These are phyloP conservation scores for Colletotrichum cereale DNA, from an alignment of 2,329 filamentous ascomycete genomes.

Conservation along the genomic window DNA sequence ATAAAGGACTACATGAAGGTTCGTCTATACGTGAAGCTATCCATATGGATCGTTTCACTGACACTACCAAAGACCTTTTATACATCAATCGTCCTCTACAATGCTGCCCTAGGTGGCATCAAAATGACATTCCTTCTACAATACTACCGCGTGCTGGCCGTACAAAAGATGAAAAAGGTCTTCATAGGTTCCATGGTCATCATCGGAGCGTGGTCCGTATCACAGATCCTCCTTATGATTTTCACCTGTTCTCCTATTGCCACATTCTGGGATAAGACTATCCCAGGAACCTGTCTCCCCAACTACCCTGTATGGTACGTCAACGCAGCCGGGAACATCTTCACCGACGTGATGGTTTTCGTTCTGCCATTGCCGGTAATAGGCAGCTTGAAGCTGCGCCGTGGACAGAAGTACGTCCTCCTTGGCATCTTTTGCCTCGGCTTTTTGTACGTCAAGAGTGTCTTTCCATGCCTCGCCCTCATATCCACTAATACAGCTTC, in stretches of 20 bases:
- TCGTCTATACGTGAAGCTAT: not conserved
- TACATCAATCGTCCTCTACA: slow-evolving; percentile 49
- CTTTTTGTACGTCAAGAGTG: slow-evolving; percentile 37
- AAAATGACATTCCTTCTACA: slow-evolving; percentile 54
- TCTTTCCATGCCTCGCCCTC: not conserved
- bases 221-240: slow-evolving; percentile 46
- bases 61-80: slow-evolving; percentile 46
- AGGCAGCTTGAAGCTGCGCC: slow-evolving; percentile 30
- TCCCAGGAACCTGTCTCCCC: slow-evolving; percentile 43
- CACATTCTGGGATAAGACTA: slow-evolving; percentile 45
- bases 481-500: not conserved
- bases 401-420: slow-evolving; percentile 42
- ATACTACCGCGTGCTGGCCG: slow-evolving; percentile 51
- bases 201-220: slow-evolving; percentile 46
- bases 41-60: not conserved
- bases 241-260: slow-evolving; percentile 47
- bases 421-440: slow-evolving; percentile 45
- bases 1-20: slow-evolving; percentile 35
- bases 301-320: slow-evolving; percentile 44
- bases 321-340: slow-evolving; percentile 44
- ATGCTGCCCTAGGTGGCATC: slow-evolving; percentile 45
- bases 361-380: slow-evolving; percentile 41
- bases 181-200: slow-evolving; percentile 46
- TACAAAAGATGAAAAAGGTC: slow-evolving; percentile 46
- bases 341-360: slow-evolving; percentile 41